Base-by-base conservation (phyloP, 768 basidiomycete genomes). In the Amanita pallidorosea region DNA sequence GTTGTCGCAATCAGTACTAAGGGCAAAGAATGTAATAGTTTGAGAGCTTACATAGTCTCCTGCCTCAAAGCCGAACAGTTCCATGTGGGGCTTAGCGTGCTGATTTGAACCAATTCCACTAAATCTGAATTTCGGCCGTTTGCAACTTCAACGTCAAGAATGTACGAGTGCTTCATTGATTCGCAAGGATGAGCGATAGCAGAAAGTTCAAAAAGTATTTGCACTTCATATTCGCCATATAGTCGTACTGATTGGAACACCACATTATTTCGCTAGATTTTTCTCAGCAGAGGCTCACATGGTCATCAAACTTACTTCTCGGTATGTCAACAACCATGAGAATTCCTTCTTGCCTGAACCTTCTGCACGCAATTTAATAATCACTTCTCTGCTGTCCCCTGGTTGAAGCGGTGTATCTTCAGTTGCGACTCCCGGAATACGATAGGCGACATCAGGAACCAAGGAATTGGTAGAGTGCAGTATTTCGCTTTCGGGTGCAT, bases 1-100 rank as follows among this genome's bases (percentile, higher is more conserved):
- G n/a, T 38, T 53, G 36, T 18, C 41, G 27, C 38, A 20, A 35
- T 45, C 37, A 58, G 41, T 47, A 60, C 33, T 11, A 45, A 44
- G 42, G 20, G 8, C 20, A 69, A 11, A 18, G 23, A 11, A 40
- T 8, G 8, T 35, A 7, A 4, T 15, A 22, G 15, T 7, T 7
- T 20, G 12, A 23, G 20, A 25, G 27, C 85, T 62, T 56, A 85
- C 82, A 67, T 59, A 17, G 61, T 55, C 13, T 61, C 55, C 8
- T 46, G 45, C 37, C 67, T 62, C 2, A 75, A 48, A 6, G 73
- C 58, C 2, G 63, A 61, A 54, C 77, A 81, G 37, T 63, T 62
- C 91, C 91, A 93, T 5, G 69, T 67, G 1, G 87, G 78, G 56
- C 89, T 90, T 45, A 89, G 55, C 23, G 77, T 72, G 3, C 74